Base-by-base conservation (phyloP, 1,284 basidiomycete species). In the Schizophyllum amplum region DNA sequence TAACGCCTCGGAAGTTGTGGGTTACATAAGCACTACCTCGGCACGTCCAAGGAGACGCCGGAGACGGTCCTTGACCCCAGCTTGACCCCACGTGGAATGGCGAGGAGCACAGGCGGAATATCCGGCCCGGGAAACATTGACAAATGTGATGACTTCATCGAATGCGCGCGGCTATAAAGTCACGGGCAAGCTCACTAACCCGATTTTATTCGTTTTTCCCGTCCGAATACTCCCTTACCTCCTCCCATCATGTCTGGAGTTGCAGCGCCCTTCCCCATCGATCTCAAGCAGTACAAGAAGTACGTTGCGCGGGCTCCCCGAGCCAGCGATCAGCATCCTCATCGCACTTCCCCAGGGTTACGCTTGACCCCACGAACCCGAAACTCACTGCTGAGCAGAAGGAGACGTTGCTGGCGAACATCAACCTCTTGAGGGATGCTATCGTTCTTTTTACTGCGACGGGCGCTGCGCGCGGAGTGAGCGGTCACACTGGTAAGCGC, bases 371-470 rank as follows among this genome's bases (percentile, higher is more conserved):
- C 9, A 73, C 76, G 26, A 81, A 84, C 58, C 75, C 82, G 15
- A 74, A 78, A 65, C 77, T 91, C 51, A 78, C 83, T 0, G 66
- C 68, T 22, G 80, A 86, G 58, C 76, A 92, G 67, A 83, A 77
- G 62, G 64, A 75, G 2, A 72, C 71, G n/a, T 73, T 92, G 63
- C 69, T 76, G 62, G 71, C 75, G 56, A 92, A 92, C 71, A 87
- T 92, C 64, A 81, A 87, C 68, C 75, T 92, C 25, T 75, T 92
- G 64, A 83, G 90, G 58, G 90, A 92, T 83, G 83, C 80, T 11
- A 90, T 92, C 62, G 83, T 92, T 24, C 75, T 89, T 55, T 92
- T 92, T 71, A 92, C 90, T 1, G 84, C 90, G 2, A 86, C 86
- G 11, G 90, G 87, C 61, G 81, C 90, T 56, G 90, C 88, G 1